These are phyloP conservation scores for Priceomyces melissophilus DNA, from an alignment of 805 yeast genomes.

Conservation along the genomic window DNA sequence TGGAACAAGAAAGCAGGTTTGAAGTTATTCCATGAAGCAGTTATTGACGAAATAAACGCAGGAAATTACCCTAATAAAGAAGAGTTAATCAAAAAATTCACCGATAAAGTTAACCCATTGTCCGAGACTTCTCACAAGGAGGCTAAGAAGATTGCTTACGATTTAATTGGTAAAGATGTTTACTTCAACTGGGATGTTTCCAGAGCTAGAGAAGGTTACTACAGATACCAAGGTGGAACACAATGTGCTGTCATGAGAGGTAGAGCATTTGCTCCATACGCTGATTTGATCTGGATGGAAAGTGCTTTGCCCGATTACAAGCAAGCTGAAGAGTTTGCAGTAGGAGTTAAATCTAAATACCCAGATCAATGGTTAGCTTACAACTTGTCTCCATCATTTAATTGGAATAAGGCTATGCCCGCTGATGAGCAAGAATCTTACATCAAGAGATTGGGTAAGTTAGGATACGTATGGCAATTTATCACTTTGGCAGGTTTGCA, in stretches of 20 bases:
- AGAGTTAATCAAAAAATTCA: slow-evolving; percentile 61
- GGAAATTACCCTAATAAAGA: slow-evolving; percentile 60
- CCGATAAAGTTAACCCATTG: slow-evolving; percentile 66
- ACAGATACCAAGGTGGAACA: slow-evolving; percentile 94
- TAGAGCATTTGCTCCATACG: slow-evolving; percentile 90
- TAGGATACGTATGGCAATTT: slow-evolving; percentile 97
- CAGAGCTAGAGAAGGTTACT: slow-evolving; percentile 95
- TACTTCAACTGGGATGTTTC: slow-evolving; percentile 94
- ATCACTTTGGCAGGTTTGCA: slow-evolving; percentile 96
- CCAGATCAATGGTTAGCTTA: slow-evolving; percentile 97
- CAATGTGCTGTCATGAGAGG: slow-evolving; percentile 97
- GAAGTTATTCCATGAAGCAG: slow-evolving; percentile 88
- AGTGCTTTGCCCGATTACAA: slow-evolving; percentile 88
- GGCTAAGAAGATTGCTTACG: slow-evolving; percentile 72
- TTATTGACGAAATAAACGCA: slow-evolving; percentile 70
- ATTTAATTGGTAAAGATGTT: slow-evolving; percentile 75
- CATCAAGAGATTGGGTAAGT: slow-evolving; percentile 77
- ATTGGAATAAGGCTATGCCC: slow-evolving; percentile 95
- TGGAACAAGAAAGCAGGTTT: slow-evolving; percentile 84
- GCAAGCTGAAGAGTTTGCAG: slow-evolving; percentile 93
- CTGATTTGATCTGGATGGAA: slow-evolving; percentile 98
- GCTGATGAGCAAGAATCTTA: slow-evolving; percentile 85
- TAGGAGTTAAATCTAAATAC: slow-evolving; percentile 74
- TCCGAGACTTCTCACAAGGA: slow-evolving; percentile 73
- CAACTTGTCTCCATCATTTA: slow-evolving; percentile 95